Evolutionary conservation across 2,329 filamentous ascomycete genomes (phyloP), one percentile per base, ranked within the genome.

Genomic region (Emmonsiellopsis sp.): DNA sequence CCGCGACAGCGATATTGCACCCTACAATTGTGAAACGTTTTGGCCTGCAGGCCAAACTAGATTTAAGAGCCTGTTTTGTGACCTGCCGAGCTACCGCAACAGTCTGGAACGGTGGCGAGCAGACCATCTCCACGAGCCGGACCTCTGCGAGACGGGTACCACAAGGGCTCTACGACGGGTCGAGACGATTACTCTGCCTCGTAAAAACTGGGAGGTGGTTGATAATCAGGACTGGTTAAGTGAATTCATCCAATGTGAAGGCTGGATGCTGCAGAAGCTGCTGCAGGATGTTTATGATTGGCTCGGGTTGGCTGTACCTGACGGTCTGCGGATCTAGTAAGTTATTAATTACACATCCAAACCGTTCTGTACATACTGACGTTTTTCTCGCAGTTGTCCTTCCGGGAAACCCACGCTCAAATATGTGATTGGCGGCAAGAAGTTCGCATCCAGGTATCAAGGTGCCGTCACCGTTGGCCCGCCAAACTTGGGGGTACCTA

Each of bases 401-500:
- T 37, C 47, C 7, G 32, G 13, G 32, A 50, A 13, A 38, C 35
- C 35, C 20, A 15, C 11, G n/a, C 47, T 50, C 13, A 50, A 50
- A 41, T 50, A 50, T 50, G 30, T 37, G 34, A 50, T 50, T 40
- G 47, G 47, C 35, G 31, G 47, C 35, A 31, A 50, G 26, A 8
- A 38, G 16, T 50, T 38, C 26, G 47, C 15, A 26, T 15, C 47
- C 11, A 37, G 32, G 35, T 31, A 15, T 16, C 13, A 50, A 31
- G 47, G 47, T 20, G 47, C 47, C n/a, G 47, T 50, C 31, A 50
- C 47, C 34, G 47, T 50, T 16, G 47, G 47, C 11, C 34, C 47
- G 16, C 47, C 31, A 16, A 20, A 16, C 31, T 40, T 8, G 15
- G 7, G 34, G 7, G 26, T 50, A 13, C 47, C 47, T 8, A 31